phyloP scores from a whole-genome alignment of 768 basidiomycete genomes.

The Tephrocybe sp. region DNA sequence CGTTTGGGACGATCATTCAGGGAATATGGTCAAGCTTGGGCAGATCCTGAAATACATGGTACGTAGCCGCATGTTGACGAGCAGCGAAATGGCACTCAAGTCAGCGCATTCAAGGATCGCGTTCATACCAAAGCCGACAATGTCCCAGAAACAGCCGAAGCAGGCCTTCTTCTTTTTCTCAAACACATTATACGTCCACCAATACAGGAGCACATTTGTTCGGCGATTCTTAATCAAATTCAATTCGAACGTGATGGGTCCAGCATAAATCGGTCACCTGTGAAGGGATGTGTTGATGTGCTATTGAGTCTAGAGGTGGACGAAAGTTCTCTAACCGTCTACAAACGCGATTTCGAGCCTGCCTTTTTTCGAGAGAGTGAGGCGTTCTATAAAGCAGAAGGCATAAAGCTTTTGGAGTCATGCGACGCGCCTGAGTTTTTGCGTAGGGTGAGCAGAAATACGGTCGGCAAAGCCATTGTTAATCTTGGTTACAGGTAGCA shows the following conservation, averaged over 20 bases:
- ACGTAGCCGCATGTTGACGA: conserved; percentile 20
- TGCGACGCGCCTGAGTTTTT: conserved; percentile 86
- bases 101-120: conserved; percentile 67
- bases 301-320: conserved; percentile 64
- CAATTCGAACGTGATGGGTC: conserved; percentile 90
- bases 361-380: conserved; percentile 74
- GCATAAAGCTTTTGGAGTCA: conserved; percentile 60
- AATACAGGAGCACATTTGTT: conserved; percentile 79
- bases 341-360: conserved; percentile 83
- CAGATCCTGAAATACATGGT: conserved; percentile 98
- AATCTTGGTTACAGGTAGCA: conserved; percentile 58
- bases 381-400: conserved; percentile 77
- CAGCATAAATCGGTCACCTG: conserved; percentile 85
- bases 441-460: conserved; percentile 52
- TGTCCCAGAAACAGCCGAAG: conserved; percentile 78
- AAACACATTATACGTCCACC: conserved; percentile 75
- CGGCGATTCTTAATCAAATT: conserved; percentile 83
- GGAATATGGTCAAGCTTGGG: conserved; percentile 82
- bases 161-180: conserved; percentile 81
- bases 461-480: conserved; percentile 6
- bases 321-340: conserved; percentile 56
- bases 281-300: conserved; percentile 87
- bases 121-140: conserved; percentile 74
- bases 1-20: conserved; percentile 93
- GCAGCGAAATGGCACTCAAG: conserved; percentile 2